A percentile compares a stretch with the other conserved stretches of the same genome.
Evolutionary conservation across 495 filamentous ascomycete genomes (phyloP).

Genomic region (Penicillium nucicola): DNA sequence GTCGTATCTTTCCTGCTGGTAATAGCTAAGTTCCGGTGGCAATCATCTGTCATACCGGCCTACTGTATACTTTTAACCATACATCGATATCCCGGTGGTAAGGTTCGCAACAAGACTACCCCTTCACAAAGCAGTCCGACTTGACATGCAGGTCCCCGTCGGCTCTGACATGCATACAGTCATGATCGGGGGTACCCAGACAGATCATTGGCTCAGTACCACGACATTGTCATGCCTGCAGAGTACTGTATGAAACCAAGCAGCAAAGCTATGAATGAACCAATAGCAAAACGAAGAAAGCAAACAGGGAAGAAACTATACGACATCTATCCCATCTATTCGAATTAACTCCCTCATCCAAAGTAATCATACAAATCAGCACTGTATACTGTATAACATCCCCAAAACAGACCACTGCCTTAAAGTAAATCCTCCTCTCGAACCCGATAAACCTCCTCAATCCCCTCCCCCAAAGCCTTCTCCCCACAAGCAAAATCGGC

Average conservation of each 20-base stretch:
- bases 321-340: too few species aligned
- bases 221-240: too few species aligned
- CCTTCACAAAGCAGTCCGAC: not conserved
- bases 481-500: slow-evolving; percentile 36
- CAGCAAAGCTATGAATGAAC: too few species aligned
- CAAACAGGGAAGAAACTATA: too few species aligned
- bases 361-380: too few species aligned
- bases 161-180: not conserved
- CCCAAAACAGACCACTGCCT: not conserved
- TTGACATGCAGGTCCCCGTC: not conserved
- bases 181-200: not conserved
- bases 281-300: too few species aligned
- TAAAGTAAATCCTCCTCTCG: slow-evolving; percentile 31
- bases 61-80: not conserved
- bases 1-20: not conserved
- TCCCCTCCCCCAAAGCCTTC: slow-evolving; percentile 28
- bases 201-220: not conserved
- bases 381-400: too few species aligned
- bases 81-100: not conserved
- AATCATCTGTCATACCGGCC: not conserved
- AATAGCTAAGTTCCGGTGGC: not conserved
- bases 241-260: too few species aligned
- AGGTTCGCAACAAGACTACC: not conserved
- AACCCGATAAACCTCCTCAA: slow-evolving; percentile 42
- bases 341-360: too few species aligned